A percentile compares a stretch with the other conserved stretches of the same genome.
Conservation (phyloP, 2,329 filamentous ascomycete species). For the Zymoseptoria pseudotritici region DNA sequence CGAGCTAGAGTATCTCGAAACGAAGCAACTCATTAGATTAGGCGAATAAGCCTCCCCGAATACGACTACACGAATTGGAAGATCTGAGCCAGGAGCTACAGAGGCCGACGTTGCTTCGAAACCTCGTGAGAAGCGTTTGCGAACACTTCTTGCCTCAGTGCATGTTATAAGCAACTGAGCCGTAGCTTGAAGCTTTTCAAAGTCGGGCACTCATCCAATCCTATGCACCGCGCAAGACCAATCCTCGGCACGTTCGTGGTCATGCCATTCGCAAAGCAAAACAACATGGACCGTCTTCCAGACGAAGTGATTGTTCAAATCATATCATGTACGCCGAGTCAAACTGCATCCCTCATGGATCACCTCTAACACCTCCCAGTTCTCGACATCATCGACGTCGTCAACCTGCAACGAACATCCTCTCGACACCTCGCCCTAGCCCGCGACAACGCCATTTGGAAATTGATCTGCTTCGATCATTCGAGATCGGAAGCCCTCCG, state of each 20-base stretch:
- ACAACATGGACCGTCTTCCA: constrained; percentile 26
- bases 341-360: background rate
- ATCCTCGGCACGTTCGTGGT: constrained; percentile 1
- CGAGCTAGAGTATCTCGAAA: too few relatives aligned
- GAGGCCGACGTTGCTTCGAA: too few relatives aligned
- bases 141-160: too few relatives aligned
- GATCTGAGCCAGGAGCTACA: too few relatives aligned
- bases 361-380: constrained; percentile 36
- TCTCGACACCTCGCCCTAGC: constrained; percentile 58
- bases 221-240: background rate
- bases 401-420: constrained; percentile 62
- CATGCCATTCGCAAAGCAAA: background rate
- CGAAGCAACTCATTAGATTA: too few relatives aligned
- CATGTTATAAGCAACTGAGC: too few relatives aligned
- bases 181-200: too few relatives aligned
- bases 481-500: constrained; percentile 60
- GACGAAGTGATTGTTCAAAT: constrained; percentile 40
- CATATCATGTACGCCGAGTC: constrained; percentile 31
- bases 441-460: constrained; percentile 72
- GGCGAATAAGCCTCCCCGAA: too few relatives aligned
- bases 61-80: too few relatives aligned
- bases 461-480: constrained; percentile 62
- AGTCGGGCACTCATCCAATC: too few relatives aligned
- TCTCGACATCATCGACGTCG: constrained; percentile 58
- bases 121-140: too few relatives aligned